Conservation (phyloP, 2,329 filamentous ascomycete genomes). For the Colletotrichum eremochloae region DNA sequence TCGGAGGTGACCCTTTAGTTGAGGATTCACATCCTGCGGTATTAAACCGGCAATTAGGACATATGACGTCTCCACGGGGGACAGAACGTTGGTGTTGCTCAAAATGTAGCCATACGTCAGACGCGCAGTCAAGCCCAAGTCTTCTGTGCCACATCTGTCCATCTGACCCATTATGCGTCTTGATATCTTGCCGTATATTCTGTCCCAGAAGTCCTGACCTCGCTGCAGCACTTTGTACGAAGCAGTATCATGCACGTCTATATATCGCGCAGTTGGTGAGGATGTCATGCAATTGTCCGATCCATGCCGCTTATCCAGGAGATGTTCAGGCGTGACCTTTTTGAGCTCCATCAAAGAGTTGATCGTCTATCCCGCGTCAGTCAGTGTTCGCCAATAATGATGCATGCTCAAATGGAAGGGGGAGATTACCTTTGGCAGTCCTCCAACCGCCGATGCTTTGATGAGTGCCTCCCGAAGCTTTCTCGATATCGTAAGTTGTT, state of each 20-base stretch:
- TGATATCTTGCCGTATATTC: slow-evolving; percentile 64
- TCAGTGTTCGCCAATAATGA: not conserved
- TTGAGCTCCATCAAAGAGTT: slow-evolving; percentile 62
- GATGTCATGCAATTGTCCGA: slow-evolving; percentile 46
- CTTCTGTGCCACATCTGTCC: slow-evolving; percentile 63
- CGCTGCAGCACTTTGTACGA: slow-evolving; percentile 55
- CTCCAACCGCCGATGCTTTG: slow-evolving; percentile 62
- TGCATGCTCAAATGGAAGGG: not conserved
- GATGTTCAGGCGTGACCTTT: slow-evolving; percentile 55
- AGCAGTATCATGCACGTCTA: slow-evolving; percentile 55
- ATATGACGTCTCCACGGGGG: slow-evolving; percentile 62
- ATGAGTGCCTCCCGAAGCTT: slow-evolving; percentile 64
- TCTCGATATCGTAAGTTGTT: slow-evolving; percentile 58
- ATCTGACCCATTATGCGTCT: slow-evolving; percentile 62
- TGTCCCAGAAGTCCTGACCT: slow-evolving; percentile 62
- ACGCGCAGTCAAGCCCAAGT: slow-evolving; percentile 61
- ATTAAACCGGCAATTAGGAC: slow-evolving; percentile 65
- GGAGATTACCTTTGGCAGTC: slow-evolving; percentile 62
- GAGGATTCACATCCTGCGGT: slow-evolving; percentile 66
- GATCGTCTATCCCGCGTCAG: slow-evolving; percentile 53
- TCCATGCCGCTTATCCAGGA: slow-evolving; percentile 52
- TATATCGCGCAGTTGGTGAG: slow-evolving; percentile 55
- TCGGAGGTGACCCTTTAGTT: slow-evolving; percentile 66
- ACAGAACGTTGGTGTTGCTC: slow-evolving; percentile 62
- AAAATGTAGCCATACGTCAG: slow-evolving; percentile 64